Evolutionary conservation across 2,329 filamentous ascomycete genomes (phyloP).

Genomic region (Huntiella moniliformis): DNA sequence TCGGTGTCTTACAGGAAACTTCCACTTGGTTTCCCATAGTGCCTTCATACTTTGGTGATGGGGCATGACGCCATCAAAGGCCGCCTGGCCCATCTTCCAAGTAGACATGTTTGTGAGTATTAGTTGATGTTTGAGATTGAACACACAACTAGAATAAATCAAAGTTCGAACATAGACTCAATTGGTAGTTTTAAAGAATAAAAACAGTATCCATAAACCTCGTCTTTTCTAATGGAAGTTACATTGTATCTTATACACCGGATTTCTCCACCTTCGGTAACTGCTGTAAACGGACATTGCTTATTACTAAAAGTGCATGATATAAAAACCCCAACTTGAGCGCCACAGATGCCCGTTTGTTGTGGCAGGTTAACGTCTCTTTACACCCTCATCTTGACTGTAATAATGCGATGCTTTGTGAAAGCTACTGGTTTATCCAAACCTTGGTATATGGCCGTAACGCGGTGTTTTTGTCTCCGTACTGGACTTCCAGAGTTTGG

Average conservation of each 20-base stretch:
- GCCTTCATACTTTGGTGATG: constrained; percentile 41
- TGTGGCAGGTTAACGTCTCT: too few species aligned
- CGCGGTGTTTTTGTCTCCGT: constrained; percentile 16
- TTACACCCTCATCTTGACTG: not conserved
- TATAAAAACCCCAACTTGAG: too few species aligned
- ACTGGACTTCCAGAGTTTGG: not conserved
- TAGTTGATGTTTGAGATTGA: not conserved
- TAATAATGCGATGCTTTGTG: constrained; percentile 17
- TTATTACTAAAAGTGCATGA: too few species aligned
- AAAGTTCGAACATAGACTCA: too few species aligned
- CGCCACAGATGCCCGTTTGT: too few species aligned
- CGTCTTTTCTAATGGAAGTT: not conserved
- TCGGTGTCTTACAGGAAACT: constrained; percentile 34
- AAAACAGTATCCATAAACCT: not conserved
- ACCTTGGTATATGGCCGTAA: constrained; percentile 14
- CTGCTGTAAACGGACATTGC: too few species aligned
- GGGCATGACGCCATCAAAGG: constrained; percentile 27
- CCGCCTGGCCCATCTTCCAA: constrained; percentile 26
- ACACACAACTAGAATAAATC: too few species aligned
- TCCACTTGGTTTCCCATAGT: constrained; percentile 64
- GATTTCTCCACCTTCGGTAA: too few species aligned
- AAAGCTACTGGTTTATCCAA: constrained; percentile 16
- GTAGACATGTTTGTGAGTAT: constrained; percentile 1
- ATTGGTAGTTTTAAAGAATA: not conserved
- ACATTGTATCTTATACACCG: not conserved